Conservation (phyloP, 2,329 filamentous ascomycete genomes). For the Colletotrichum eremochloae region DNA sequence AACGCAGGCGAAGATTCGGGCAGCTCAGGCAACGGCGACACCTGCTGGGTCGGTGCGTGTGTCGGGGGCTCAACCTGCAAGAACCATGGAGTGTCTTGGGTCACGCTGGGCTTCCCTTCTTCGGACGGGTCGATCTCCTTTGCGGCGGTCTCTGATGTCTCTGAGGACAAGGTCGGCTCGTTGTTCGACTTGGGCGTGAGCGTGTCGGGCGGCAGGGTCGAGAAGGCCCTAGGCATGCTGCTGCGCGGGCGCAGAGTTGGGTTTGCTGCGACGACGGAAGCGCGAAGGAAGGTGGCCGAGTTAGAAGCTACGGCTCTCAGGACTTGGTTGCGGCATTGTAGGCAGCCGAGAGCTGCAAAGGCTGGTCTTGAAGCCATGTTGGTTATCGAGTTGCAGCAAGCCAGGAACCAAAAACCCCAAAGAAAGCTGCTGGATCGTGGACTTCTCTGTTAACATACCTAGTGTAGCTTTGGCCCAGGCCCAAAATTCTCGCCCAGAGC, state of each 20-base stretch:
- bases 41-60: constrained; percentile 63
- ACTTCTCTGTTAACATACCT: background rate
- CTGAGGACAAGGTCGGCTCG: background rate
- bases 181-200: background rate
- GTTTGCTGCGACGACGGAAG: constrained; percentile 5
- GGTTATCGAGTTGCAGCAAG: background rate
- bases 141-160: background rate
- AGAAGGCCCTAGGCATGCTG: constrained; percentile 44
- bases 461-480: background rate
- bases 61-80: constrained; percentile 77
- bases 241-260: constrained; percentile 36
- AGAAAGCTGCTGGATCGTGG: background rate
- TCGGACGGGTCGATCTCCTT: background rate
- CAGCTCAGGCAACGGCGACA: constrained; percentile 63
- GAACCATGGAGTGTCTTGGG: constrained; percentile 80
- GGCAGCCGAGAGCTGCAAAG: constrained; percentile 46
- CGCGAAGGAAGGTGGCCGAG: constrained; percentile 19
- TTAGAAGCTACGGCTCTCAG: constrained; percentile 45
- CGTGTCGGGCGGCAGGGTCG: constrained; percentile 43
- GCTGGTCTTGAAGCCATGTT: constrained; percentile 46
- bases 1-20: constrained; percentile 80
- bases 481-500: constrained; percentile 8
- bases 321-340: constrained; percentile 46
- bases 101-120: constrained; percentile 35
- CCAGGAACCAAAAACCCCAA: background rate